Percentiles rank a stretch among this genome's conserved stretches.
phyloP scores from a whole-genome alignment of 2,329 filamentous ascomycete genomes.

The Fusarium musae region DNA sequence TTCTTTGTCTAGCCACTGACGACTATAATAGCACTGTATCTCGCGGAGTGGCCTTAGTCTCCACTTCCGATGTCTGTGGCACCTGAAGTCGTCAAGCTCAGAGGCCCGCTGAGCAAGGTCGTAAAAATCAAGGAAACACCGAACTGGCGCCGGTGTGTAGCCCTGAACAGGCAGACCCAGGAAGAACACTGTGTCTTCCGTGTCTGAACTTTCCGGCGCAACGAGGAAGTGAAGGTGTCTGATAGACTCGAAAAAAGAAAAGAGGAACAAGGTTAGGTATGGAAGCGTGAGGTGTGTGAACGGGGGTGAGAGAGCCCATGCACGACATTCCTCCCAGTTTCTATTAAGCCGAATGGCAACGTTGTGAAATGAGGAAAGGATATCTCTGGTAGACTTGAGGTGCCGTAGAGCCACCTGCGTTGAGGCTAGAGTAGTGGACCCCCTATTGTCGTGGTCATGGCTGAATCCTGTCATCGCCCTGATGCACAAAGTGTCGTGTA shows the following conservation, averaged over 20 bases:
- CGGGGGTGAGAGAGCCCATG: background rate
- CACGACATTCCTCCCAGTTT: background rate
- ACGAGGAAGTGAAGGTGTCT: background rate
- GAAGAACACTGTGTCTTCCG: background rate
- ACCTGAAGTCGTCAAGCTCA: background rate
- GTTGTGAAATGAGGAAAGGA: background rate
- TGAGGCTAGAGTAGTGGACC: fast-evolving
- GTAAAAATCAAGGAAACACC: background rate
- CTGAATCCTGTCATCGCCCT: fast-evolving
- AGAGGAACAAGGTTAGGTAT: background rate
- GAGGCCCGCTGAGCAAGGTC: background rate
- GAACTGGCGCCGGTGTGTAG: background rate
- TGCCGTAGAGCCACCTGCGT: background rate
- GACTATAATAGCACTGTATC: background rate
- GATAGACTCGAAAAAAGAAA: background rate
- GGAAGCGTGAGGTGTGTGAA: background rate
- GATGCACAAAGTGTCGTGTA: background rate
- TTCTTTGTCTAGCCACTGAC: background rate
- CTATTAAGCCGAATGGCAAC: background rate
- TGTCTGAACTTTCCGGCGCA: too few relatives aligned
- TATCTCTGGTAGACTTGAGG: fast-evolving
- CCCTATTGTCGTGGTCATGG: background rate
- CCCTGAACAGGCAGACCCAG: background rate
- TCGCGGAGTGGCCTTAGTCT: background rate
- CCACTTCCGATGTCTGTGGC: background rate